Percentiles rank a stretch among this genome's conserved stretches.
phyloP scores from a whole-genome alignment of 2,329 filamentous ascomycete species.

The Aspergillus quadricinctus region DNA sequence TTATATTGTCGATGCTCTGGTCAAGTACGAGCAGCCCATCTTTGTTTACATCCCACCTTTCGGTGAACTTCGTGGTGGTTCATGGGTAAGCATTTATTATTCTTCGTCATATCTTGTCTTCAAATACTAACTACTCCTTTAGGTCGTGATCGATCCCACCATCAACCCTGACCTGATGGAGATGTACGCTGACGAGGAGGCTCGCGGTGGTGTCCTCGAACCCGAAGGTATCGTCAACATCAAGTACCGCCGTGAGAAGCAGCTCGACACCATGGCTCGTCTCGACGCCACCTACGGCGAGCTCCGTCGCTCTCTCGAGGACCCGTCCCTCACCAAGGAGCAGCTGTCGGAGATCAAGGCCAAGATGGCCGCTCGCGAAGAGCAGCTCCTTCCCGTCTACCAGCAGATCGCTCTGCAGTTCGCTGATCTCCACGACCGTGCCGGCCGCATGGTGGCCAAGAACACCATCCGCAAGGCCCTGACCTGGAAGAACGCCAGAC shows the following conservation, averaged over 20 bases:
- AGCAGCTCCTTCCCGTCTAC: conserved; percentile 87
- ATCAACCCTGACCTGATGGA: conserved; percentile 98
- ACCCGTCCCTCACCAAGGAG: conserved; percentile 66
- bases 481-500: conserved; percentile 80
- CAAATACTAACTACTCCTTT: background rate
- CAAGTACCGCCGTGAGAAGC: conserved; percentile 97
- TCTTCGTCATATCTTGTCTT: background rate
- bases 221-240: conserved; percentile 98
- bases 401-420: conserved; percentile 94
- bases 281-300: conserved; percentile 78
- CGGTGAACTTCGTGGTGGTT: conserved; percentile 95
- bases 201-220: conserved; percentile 94
- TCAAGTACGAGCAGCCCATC: conserved; percentile 97
- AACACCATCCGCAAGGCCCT: conserved; percentile 80
- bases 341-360: conserved; percentile 74
- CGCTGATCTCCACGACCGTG: conserved; percentile 92
- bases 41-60: conserved; percentile 98
- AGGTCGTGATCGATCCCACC: conserved; percentile 94
- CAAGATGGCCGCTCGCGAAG: conserved; percentile 80
- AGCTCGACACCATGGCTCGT: conserved; percentile 95
- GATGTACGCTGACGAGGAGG: conserved; percentile 96
- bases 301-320: conserved; percentile 72
- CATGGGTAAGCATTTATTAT: conserved; percentile 61
- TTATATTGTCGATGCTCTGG: conserved; percentile 96
- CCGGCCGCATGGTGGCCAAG: conserved; percentile 98